A percentile compares a stretch with the other conserved stretches of the same genome.
These are phyloP conservation scores for Didymella sp. DNA, from an alignment of 2,329 filamentous ascomycete genomes.

Conservation along the genomic window DNA sequence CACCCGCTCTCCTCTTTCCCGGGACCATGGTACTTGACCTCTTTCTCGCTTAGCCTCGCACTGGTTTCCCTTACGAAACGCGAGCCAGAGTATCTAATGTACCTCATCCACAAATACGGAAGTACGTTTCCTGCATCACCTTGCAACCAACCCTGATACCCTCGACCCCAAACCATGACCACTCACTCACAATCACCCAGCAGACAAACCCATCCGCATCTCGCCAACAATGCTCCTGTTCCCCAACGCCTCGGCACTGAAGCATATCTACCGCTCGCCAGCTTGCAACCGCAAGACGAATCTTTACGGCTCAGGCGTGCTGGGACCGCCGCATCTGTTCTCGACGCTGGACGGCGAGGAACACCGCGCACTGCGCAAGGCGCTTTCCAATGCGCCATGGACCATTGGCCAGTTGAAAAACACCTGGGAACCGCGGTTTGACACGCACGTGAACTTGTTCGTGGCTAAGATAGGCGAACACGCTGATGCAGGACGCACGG, in stretches of 20 bases:
- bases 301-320: constrained; percentile 47
- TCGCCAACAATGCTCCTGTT: constrained; percentile 50
- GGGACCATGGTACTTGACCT: constrained; percentile 51
- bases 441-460: constrained; percentile 47
- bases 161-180: not conserved
- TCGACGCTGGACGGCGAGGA: constrained; percentile 43
- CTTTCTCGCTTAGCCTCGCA: constrained; percentile 43
- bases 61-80: constrained; percentile 36
- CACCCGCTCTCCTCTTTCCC: constrained; percentile 38
- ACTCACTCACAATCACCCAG: constrained; percentile 20
- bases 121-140: constrained; percentile 23
- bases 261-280: constrained; percentile 52
- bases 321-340: constrained; percentile 49
- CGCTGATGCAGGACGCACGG: constrained; percentile 25
- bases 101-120: constrained; percentile 40
- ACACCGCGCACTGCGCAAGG: constrained; percentile 48
- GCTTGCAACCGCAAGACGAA: constrained; percentile 47
- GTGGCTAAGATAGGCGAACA: constrained; percentile 43
- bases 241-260: constrained; percentile 44
- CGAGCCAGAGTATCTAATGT: constrained; percentile 42
- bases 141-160: not conserved
- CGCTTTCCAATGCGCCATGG: constrained; percentile 49
- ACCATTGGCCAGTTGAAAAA: constrained; percentile 51
- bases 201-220: constrained; percentile 49
- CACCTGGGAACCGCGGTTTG: constrained; percentile 49